phyloP scores from a whole-genome alignment of 768 basidiomycete genomes.

The Rhizopogon rudus region DNA sequence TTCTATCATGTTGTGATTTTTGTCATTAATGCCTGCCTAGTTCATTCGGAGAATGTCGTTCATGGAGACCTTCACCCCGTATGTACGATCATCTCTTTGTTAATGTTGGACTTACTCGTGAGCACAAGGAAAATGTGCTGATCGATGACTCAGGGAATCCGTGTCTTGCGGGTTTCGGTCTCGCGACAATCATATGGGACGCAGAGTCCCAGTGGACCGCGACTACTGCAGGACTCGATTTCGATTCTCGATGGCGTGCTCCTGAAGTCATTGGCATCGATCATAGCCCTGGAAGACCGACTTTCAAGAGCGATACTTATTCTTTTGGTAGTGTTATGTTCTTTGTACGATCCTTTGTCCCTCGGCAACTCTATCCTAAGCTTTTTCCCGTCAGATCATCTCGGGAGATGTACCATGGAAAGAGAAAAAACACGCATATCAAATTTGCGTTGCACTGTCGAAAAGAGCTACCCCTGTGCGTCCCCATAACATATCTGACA shows the following conservation, averaged over 20 bases:
- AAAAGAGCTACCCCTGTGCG: background rate
- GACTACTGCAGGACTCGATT: slow-evolving; percentile 26
- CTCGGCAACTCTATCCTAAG: background rate
- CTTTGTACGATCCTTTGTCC: background rate
- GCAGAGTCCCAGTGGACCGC: slow-evolving; percentile 14
- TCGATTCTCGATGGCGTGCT: slow-evolving; percentile 41
- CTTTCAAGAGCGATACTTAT: slow-evolving; percentile 33
- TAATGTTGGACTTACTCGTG: background rate
- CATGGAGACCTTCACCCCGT: slow-evolving; percentile 13
- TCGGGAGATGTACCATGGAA: background rate
- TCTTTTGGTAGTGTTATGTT: slow-evolving; percentile 26
- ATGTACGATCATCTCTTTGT: slow-evolving; percentile 3
- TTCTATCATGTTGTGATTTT: background rate
- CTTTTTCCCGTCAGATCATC: background rate
- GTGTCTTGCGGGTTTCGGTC: slow-evolving; percentile 39
- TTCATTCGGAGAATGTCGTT: background rate
- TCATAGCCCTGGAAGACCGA: background rate
- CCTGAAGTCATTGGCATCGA: slow-evolving; percentile 28
- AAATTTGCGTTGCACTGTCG: background rate
- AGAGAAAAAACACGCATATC: too few relatives aligned
- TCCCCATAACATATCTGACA: background rate
- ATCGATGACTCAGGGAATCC: slow-evolving; percentile 22
- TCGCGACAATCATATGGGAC: slow-evolving; percentile 33
- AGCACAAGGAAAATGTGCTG: slow-evolving; percentile 12
- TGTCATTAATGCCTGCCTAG: too few relatives aligned